A percentile compares a stretch with the other conserved stretches of the same genome.
phyloP scores from a whole-genome alignment of 192 early-diverging fungal genomes.

The Umbelopsis sp. region DNA sequence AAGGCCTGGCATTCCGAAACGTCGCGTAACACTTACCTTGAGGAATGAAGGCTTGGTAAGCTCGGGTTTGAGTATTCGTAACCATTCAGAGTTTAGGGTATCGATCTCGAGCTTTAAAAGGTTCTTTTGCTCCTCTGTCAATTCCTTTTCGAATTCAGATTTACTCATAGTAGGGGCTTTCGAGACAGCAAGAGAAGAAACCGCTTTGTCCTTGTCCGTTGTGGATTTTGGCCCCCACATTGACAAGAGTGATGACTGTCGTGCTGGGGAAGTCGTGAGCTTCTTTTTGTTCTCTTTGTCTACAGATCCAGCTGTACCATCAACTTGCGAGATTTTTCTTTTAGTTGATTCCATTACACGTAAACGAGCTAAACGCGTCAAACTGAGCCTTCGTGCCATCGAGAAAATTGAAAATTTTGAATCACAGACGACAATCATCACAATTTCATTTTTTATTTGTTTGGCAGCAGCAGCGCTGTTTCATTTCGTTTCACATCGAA shows the following conservation, averaged over 20 bases:
- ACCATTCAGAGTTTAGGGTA: slow-evolving; percentile 78
- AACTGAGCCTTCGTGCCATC: background rate
- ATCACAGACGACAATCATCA: background rate
- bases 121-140: slow-evolving; percentile 37
- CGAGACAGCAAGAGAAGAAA: background rate
- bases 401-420: background rate
- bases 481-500: too few species aligned
- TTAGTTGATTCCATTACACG: slow-evolving; percentile 3
- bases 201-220: background rate
- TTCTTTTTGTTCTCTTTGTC: background rate
- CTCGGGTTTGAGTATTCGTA: slow-evolving; percentile 58
- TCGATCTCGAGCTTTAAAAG: slow-evolving; percentile 60
- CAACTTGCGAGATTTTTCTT: slow-evolving; percentile 4
- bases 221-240: slow-evolving; percentile 9
- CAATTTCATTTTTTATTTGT: too few species aligned
- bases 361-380: background rate
- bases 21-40: slow-evolving; percentile 38
- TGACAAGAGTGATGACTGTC: background rate
- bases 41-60: slow-evolving; percentile 62
- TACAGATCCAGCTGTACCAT: background rate
- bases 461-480: too few species aligned
- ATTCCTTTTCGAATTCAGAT: slow-evolving; percentile 8
- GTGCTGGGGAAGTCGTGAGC: background rate
- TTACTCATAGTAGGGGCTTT: background rate
- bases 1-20: background rate